Evolutionary conservation across 495 filamentous ascomycete genomes (phyloP).

Genomic region (Diplogelasinospora grovesii): DNA sequence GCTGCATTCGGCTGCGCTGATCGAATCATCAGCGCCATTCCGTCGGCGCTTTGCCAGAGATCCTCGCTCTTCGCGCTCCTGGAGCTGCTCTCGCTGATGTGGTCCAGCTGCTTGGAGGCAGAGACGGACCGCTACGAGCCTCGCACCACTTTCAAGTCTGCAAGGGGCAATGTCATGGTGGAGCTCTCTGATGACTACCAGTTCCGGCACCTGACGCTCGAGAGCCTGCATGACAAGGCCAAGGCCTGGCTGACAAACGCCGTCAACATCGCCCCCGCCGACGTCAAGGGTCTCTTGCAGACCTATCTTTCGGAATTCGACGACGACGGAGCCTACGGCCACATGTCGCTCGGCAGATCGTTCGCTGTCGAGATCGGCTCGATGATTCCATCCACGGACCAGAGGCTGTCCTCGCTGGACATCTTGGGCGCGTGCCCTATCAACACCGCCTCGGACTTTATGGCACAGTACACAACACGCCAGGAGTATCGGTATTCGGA

Average conservation of each 20-base stretch:
- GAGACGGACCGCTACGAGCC: conserved; percentile 93
- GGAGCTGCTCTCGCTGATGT: conserved; percentile 88
- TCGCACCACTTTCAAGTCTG: conserved; percentile 68
- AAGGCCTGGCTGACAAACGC: conserved; percentile 70
- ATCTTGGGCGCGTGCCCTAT: conserved; percentile 60
- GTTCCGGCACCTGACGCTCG: conserved; percentile 69
- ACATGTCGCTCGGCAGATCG: conserved; percentile 87
- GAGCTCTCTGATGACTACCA: conserved; percentile 85
- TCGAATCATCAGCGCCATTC: conserved; percentile 72
- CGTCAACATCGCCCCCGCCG: conserved; percentile 81
- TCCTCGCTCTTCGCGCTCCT: conserved; percentile 85
- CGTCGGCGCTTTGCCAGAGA: conserved; percentile 84
- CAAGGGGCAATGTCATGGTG: conserved; percentile 67
- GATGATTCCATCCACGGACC: conserved; percentile 79
- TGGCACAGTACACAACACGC: conserved; percentile 93
- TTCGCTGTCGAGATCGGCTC: conserved; percentile 93
- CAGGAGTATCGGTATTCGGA: conserved; percentile 87
- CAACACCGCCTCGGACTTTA: conserved; percentile 90
- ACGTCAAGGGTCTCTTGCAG: conserved; percentile 88
- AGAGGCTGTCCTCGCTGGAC: conserved; percentile 73
- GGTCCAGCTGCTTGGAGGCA: conserved; percentile 85
- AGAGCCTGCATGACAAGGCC: conserved; percentile 69
- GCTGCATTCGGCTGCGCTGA: conserved; percentile 76
- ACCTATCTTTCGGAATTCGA: conserved; percentile 93
- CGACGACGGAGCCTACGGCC: conserved; percentile 77